phyloP scores from a whole-genome alignment of 345 rosid genomes.

The Clarkia xantiana region DNA sequence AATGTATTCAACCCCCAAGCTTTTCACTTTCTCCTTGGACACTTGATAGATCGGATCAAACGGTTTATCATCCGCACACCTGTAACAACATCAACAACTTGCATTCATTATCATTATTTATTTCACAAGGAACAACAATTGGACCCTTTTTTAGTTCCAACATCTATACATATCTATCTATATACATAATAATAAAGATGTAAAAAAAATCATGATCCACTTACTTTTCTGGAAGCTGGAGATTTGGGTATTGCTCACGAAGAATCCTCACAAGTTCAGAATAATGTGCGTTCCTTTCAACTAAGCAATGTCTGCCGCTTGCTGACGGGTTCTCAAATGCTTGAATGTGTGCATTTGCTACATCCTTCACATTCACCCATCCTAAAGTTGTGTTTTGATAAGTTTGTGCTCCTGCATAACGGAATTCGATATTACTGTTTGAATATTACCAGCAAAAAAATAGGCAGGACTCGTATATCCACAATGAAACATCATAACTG shows the following conservation, averaged over 20 bases:
- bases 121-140: no score
- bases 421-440: not conserved
- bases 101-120: conserved; percentile 33
- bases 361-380: conserved; percentile 83
- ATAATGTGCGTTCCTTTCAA: conserved; percentile 64
- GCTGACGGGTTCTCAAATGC: conserved; percentile 78
- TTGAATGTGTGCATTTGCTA: conserved; percentile 73
- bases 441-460: not conserved
- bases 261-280: conserved; percentile 56
- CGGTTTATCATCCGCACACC: conserved; percentile 69
- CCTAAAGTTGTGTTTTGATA: conserved; percentile 63
- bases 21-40: conserved; percentile 56
- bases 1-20: conserved; percentile 67
- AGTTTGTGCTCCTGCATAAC: conserved; percentile 43
- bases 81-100: conserved; percentile 8
- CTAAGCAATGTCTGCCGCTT: conserved; percentile 74
- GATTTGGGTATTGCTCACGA: conserved; percentile 46
- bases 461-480: no score
- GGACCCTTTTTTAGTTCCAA: not conserved
- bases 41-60: conserved; percentile 62
- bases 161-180: not conserved
- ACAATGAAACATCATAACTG: no score
- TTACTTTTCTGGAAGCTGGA: conserved; percentile 66
- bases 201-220: conserved; percentile 4
- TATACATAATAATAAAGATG: not conserved